phyloP scores from a whole-genome alignment of 1,139 yeast species.

The Saccharomycopsis phalli region DNA sequence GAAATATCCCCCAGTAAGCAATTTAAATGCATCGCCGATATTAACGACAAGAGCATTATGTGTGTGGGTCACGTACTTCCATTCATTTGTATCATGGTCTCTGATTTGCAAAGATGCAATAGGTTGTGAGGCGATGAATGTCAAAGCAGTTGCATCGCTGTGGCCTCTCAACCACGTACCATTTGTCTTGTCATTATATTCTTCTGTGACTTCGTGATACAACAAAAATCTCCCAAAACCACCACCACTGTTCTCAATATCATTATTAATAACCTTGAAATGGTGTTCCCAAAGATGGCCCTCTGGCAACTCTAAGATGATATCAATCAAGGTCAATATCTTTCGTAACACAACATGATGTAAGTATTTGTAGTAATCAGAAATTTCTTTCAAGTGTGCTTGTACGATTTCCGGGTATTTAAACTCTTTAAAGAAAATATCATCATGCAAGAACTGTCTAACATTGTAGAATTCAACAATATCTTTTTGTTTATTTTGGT shows the following conservation, averaged over 20 bases:
- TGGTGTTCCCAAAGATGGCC: constrained; percentile 31
- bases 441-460: constrained; percentile 30
- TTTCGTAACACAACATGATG: constrained; percentile 32
- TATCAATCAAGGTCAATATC: constrained; percentile 32
- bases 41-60: constrained; percentile 40
- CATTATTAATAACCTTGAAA: constrained; percentile 27
- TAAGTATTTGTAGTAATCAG: constrained; percentile 30
- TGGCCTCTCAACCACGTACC: constrained; percentile 40
- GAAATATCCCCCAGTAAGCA: constrained; percentile 41
- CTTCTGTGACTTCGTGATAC: constrained; percentile 29
- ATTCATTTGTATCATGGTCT: constrained; percentile 36
- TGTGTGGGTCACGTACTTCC: constrained; percentile 41
- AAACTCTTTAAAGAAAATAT: constrained; percentile 23
- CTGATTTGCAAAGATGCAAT: constrained; percentile 37
- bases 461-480: constrained; percentile 37
- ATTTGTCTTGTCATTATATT: constrained; percentile 26
- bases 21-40: constrained; percentile 42
- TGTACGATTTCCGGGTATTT: constrained; percentile 33
- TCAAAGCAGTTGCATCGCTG: constrained; percentile 35
- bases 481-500: constrained; percentile 35
- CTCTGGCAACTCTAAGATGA: constrained; percentile 36
- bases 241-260: constrained; percentile 29
- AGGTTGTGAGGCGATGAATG: constrained; percentile 35
- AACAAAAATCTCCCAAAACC: constrained; percentile 38
- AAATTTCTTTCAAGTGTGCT: constrained; percentile 32